Conservation (phyloP, 305 asterid species). For the Rubia balearica region DNA sequence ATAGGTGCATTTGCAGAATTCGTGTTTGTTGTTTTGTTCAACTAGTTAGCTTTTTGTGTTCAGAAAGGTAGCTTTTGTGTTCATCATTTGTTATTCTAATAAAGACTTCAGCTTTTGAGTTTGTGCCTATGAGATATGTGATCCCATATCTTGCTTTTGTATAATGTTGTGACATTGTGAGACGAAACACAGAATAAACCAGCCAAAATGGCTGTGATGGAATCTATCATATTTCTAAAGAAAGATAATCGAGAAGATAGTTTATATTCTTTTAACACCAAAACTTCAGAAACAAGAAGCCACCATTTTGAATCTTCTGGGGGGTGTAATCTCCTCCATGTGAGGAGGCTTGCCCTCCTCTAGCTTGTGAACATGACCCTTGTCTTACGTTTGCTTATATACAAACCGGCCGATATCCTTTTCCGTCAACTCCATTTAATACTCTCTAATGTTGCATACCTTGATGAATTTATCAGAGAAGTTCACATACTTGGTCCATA, state of each 20-base stretch:
- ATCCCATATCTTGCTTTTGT: neutral
- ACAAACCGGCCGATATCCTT: constrained; percentile 29
- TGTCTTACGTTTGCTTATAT: constrained; percentile 32
- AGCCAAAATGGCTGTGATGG: neutral
- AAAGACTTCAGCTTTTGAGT: neutral
- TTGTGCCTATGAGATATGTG: neutral
- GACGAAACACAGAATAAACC: neutral
- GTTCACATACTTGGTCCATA: constrained; percentile 75
- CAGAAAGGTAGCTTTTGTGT: neutral
- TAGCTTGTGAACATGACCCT: constrained; percentile 30
- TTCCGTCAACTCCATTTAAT: constrained; percentile 25
- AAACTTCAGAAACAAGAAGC: constrained; percentile 28
- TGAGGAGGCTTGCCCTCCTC: constrained; percentile 21
- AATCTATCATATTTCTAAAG: neutral
- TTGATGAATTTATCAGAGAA: constrained; percentile 74
- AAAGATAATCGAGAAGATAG: constrained; percentile 1
- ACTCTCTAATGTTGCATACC: constrained; percentile 69
- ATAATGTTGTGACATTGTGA: neutral
- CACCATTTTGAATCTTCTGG: constrained; percentile 31
- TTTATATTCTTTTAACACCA: constrained; percentile 8
- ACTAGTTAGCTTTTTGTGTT: neutral
- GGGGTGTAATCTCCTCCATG: constrained; percentile 25
- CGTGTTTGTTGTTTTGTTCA: neutral
- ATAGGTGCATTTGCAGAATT: constrained; percentile 12
- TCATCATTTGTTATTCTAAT: neutral